Conservation (phyloP, 1,284 basidiomycete genomes). For the Fomitiporia mediterranea region DNA sequence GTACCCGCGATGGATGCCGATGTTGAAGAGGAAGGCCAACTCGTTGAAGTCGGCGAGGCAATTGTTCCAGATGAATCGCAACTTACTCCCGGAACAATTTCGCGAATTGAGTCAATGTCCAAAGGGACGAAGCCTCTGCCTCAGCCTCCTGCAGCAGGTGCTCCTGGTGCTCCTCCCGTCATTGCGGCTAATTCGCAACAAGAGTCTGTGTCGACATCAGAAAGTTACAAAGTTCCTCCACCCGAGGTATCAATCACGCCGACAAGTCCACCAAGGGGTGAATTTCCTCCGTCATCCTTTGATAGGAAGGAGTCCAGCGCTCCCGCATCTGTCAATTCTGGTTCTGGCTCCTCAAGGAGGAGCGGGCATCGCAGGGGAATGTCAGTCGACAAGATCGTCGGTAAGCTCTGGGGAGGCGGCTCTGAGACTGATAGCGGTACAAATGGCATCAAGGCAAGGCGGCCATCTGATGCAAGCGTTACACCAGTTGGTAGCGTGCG, state of each 20-base stretch:
- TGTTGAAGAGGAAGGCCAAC: neutral
- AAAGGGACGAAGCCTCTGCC: conserved; percentile 18
- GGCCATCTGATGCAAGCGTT: conserved; percentile 26
- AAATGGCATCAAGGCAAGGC: conserved; percentile 18
- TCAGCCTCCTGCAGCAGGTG: neutral
- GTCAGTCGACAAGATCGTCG: conserved; percentile 72
- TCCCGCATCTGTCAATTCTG: conserved; percentile 27
- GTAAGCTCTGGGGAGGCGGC: conserved; percentile 49
- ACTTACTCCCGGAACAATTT: neutral
- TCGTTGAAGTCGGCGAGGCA: conserved; percentile 12
- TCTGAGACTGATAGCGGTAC: conserved; percentile 6
- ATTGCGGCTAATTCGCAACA: conserved; percentile 1
- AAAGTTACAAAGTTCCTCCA: conserved; percentile 5
- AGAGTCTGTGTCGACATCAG: conserved; percentile 9
- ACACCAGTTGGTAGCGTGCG: conserved; percentile 21
- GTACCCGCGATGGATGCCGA: neutral
- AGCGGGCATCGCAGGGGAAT: conserved; percentile 54
- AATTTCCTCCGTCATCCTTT: conserved; percentile 14
- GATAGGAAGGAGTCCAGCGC: conserved; percentile 17
- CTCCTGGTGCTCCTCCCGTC: neutral
- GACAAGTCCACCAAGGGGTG: conserved; percentile 16
- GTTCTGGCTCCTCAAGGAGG: conserved; percentile 37
- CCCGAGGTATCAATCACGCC: conserved; percentile 16
- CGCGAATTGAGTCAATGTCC: neutral
- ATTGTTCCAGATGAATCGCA: conserved; percentile 8